Base-by-base conservation (phyloP, 1,284 basidiomycete species). In the Abortiporus biennis region DNA sequence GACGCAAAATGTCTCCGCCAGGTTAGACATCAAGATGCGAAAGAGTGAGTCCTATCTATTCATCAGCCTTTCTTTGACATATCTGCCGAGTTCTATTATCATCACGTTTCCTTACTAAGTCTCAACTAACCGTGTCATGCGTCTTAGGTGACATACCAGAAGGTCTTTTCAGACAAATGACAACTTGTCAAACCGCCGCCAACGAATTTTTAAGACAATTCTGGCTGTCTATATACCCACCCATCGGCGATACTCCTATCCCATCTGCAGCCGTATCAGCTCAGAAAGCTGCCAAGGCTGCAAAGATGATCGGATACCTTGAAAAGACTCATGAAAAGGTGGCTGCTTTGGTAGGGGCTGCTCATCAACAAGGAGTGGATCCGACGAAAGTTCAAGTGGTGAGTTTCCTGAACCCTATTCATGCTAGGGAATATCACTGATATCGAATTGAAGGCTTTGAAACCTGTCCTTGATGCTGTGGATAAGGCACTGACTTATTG, bases 161-260 rank as follows among this genome's bases (percentile, higher is more conserved):
- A 22, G 67, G 67, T 1, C 66, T 97, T 17, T 80, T 90, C 50
- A 72, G 80, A 39, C 82, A 90, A 58, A 85, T 97, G 74, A 79
- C 80, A 6, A 87, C 88, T 0, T 88, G 89, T 53, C 92, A 97
- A 56, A 92, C 91, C 0, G 85, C 93, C 1, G 86, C 93, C 2
- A 93, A 91, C 52, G 95, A 99, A 62, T 97, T 98, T 60, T 71
- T 99, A 8, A 80, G 95, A 8, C 95, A 98, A 58, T 98, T 93
- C 58, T 99, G 94, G 93, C 75, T 85, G 8, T 78, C 92, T 1
- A 76, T 91, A 38, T 85, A 94, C 44, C 94, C 94, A 1, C 77
- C 86, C 1, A 64, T 76, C 0, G 68, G 72, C 15, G 82, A 89
- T 24, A 56, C 72, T 13, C 72, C 72, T 47, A 67, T 69, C 0